phyloP scores from a whole-genome alignment of 2,329 filamentous ascomycete species.

The Alternaria sp. region DNA sequence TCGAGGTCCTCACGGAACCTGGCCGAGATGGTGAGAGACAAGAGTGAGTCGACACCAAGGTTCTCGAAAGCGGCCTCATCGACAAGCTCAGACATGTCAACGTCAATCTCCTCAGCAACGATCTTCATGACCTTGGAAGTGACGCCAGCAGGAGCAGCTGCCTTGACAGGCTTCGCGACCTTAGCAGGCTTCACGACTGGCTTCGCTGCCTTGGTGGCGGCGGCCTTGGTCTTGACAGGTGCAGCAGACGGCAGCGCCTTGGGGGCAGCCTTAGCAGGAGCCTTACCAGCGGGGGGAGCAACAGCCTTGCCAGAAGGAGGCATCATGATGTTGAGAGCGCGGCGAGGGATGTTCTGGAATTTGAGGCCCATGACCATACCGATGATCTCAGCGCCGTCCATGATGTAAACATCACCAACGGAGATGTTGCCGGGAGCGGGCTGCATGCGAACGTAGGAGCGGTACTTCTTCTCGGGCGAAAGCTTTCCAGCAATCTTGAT shows the following conservation, averaged over 20 bases:
- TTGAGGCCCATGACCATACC: conserved; percentile 69
- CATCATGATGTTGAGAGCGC: conserved; percentile 72
- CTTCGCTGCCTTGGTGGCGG: conserved; percentile 56
- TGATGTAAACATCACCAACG: conserved; percentile 68
- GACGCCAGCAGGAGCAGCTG: conserved; percentile 56
- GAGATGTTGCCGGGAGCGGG: conserved; percentile 64
- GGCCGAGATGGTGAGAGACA: conserved; percentile 69
- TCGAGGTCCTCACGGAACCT: conserved; percentile 69
- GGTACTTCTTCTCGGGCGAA: conserved; percentile 63
- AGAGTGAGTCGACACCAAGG: conserved; percentile 69
- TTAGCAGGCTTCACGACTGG: conserved; percentile 59
- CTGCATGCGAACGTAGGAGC: conserved; percentile 70
- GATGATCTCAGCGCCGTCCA: conserved; percentile 67
- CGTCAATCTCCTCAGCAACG: conserved; percentile 71
- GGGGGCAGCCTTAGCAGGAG: conserved; percentile 47
- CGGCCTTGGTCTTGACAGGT: conserved; percentile 40
- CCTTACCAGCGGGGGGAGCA: conserved; percentile 44
- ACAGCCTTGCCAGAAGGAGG: conserved; percentile 64
- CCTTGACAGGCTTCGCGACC: conserved; percentile 58
- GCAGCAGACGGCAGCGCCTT: conserved; percentile 49
- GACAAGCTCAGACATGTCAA: conserved; percentile 66
- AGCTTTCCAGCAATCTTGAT: conserved; percentile 66
- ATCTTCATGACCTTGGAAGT: conserved; percentile 68
- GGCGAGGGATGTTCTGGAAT: conserved; percentile 73
- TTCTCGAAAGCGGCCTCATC: conserved; percentile 69